A percentile compares a stretch with the other conserved stretches of the same genome.
Evolutionary conservation across 2,329 filamentous ascomycete species (phyloP).

Genomic region (Colletotrichum liriopes): DNA sequence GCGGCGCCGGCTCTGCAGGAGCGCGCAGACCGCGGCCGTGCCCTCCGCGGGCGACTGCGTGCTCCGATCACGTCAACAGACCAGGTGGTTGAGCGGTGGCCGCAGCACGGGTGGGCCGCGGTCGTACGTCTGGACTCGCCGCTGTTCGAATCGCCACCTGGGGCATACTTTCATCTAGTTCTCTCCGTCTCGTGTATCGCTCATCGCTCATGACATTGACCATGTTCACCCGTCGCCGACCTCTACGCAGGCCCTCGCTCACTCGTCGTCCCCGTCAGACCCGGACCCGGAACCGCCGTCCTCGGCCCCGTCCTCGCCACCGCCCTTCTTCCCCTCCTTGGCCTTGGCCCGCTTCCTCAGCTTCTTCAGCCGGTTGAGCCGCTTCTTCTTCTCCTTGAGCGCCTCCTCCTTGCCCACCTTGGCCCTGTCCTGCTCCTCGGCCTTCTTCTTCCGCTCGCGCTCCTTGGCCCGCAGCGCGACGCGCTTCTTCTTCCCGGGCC

Average conservation of each 20-base stretch:
- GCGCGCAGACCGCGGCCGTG: neutral
- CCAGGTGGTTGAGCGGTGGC: neutral
- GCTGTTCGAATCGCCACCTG: neutral
- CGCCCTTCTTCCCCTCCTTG: conserved; percentile 65
- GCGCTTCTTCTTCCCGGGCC: conserved; percentile 73
- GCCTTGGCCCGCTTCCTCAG: conserved; percentile 71
- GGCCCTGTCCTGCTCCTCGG: conserved; percentile 56
- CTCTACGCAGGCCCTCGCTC: neutral
- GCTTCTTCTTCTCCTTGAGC: conserved; percentile 74
- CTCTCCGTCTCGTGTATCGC: neutral
- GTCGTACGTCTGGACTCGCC: neutral
- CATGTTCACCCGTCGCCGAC: neutral
- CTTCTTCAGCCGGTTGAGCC: conserved; percentile 73
- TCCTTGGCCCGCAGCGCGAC: conserved; percentile 65
- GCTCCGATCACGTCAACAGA: neutral
- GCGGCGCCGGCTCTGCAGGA: neutral
- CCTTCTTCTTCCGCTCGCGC: conserved; percentile 59
- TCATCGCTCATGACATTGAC: neutral
- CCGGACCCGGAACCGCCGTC: conserved; percentile 17
- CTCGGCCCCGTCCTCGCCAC: neutral
- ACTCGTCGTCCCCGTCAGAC: conserved; percentile 32
- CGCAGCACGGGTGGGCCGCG: too few relatives aligned
- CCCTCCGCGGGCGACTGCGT: neutral
- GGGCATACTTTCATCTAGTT: neutral
- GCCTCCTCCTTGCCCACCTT: conserved; percentile 68